Evolutionary conservation across 345 rosid species (phyloP).

Genomic region (Dovyalis caffra): DNA sequence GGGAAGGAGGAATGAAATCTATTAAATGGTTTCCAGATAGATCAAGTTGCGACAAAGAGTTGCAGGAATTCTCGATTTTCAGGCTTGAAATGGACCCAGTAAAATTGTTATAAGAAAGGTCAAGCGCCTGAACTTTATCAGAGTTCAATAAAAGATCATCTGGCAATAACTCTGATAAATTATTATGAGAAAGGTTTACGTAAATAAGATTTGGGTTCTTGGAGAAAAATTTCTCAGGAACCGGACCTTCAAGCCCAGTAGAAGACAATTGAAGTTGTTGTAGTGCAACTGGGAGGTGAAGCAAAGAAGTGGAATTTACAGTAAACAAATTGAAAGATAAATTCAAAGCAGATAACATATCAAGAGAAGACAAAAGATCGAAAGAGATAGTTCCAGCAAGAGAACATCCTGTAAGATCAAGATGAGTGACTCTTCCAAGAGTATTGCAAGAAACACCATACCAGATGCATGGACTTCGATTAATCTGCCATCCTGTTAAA

Average conservation of each 20-base stretch:
- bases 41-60: conserved; percentile 61
- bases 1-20: conserved; percentile 53
- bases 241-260: conserved; percentile 56
- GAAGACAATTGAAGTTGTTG: conserved; percentile 66
- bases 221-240: conserved; percentile 62
- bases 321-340: conserved; percentile 57
- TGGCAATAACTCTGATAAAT: conserved; percentile 66
- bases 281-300: conserved; percentile 64
- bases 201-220: conserved; percentile 53
- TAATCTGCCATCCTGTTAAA: conserved; percentile 57
- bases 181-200: conserved; percentile 57
- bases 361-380: conserved; percentile 55
- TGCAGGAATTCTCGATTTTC: conserved; percentile 54
- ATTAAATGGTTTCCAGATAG: conserved; percentile 59
- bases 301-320: conserved; percentile 65
- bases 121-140: conserved; percentile 68
- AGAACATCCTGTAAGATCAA: conserved; percentile 57
- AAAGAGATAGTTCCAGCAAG: conserved; percentile 61
- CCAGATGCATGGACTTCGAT: conserved; percentile 60
- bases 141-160: conserved; percentile 45
- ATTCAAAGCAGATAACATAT: conserved; percentile 56
- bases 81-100: conserved; percentile 74
- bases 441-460: conserved; percentile 79
- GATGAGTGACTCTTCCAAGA: conserved; percentile 57
- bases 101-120: conserved; percentile 80